A percentile compares a stretch with the other conserved stretches of the same genome.
Conservation (phyloP, 1,139 yeast species). For the Pichia sp. region DNA sequence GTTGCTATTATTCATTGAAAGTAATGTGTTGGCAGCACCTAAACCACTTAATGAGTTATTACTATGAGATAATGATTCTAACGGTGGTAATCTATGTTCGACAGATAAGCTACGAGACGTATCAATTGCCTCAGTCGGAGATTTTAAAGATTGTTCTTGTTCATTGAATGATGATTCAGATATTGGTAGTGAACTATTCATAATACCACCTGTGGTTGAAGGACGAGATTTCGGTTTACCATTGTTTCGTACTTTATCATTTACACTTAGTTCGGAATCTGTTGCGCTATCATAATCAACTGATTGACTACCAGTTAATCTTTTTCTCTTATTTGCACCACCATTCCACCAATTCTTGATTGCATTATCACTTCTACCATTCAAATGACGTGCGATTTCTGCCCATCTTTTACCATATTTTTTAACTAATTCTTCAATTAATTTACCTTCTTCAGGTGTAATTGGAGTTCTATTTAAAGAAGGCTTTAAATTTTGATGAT, state of each 20-base stretch:
- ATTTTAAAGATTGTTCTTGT: background rate
- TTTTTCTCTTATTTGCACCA: slow-evolving; percentile 72
- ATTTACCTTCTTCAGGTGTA: slow-evolving; percentile 74
- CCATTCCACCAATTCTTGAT: slow-evolving; percentile 98
- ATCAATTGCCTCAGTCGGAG: slow-evolving; percentile 2
- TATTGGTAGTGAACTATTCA: background rate
- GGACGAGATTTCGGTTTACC: background rate
- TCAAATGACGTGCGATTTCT: slow-evolving; percentile 80
- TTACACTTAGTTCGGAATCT: background rate
- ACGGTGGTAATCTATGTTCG: slow-evolving; percentile 16
- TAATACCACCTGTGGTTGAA: background rate
- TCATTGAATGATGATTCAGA: background rate
- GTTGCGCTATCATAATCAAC: background rate
- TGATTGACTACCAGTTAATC: slow-evolving; percentile 35
- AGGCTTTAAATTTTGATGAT: slow-evolving; percentile 88
- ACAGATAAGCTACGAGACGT: slow-evolving; percentile 22
- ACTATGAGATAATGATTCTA: background rate
- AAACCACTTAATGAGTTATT: slow-evolving; percentile 1
- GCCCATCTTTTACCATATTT: slow-evolving; percentile 92
- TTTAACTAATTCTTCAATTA: slow-evolving; percentile 72
- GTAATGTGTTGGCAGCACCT: slow-evolving; percentile 1
- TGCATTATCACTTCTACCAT: slow-evolving; percentile 85
- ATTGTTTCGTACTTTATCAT: background rate
- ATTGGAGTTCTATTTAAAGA: slow-evolving; percentile 76
- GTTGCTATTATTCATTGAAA: background rate